Percentiles rank a stretch among this genome's conserved stretches.
Conservation (phyloP, 177 flowering plant genomes). For the Vitis hybrid region DNA sequence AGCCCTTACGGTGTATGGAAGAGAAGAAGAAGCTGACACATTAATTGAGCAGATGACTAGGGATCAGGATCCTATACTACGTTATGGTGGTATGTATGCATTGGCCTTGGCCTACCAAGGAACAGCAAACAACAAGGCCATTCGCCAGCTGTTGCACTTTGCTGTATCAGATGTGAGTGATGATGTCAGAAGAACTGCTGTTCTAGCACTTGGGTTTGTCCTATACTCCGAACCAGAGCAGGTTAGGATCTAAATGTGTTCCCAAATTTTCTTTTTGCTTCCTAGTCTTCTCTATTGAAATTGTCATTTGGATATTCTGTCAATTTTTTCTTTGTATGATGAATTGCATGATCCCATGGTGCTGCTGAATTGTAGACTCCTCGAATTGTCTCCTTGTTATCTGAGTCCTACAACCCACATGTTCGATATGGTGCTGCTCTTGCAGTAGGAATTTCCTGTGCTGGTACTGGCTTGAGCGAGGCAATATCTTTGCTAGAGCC, state of each 20-base stretch:
- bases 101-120: slow-evolving; percentile 89
- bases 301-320: not conserved
- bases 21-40: no score
- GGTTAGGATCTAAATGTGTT: slow-evolving; percentile 36
- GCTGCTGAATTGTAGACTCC: slow-evolving; percentile 68
- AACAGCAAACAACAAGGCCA: slow-evolving; percentile 89
- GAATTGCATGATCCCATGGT: slow-evolving; percentile 5
- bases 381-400: slow-evolving; percentile 88
- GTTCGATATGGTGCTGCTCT: slow-evolving; percentile 99
- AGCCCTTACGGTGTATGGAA: slow-evolving; percentile 92
- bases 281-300: not conserved
- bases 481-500: slow-evolving; percentile 98
- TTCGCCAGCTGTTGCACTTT: slow-evolving; percentile 89
- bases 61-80: slow-evolving; percentile 90
- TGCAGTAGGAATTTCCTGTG: slow-evolving; percentile 99
- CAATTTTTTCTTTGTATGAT: not conserved
- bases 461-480: slow-evolving; percentile 97
- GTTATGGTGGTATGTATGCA: slow-evolving; percentile 98
- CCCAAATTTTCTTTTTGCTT: not conserved
- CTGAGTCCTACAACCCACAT: slow-evolving; percentile 98
- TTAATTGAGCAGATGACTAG: slow-evolving; percentile 91
- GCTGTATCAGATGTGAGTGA: slow-evolving; percentile 98
- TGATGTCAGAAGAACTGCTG: slow-evolving; percentile 96
- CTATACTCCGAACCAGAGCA: slow-evolving; percentile 92
- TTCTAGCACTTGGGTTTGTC: slow-evolving; percentile 90